Evolutionary conservation across 192 early-diverging fungal genomes (phyloP).

Genomic region (Coemansia umbellata): DNA sequence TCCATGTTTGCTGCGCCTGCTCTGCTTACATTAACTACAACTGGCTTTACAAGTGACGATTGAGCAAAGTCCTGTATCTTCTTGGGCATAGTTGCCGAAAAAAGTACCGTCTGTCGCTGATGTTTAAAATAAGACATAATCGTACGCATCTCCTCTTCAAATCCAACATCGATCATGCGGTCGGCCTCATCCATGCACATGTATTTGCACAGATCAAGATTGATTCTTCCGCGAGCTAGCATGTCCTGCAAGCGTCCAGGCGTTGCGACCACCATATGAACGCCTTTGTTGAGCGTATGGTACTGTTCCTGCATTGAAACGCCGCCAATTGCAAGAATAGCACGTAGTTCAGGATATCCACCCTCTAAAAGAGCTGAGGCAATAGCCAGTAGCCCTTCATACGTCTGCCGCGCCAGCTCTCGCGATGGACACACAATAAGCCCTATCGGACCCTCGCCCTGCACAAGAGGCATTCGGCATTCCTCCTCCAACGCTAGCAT

Average conservation of each 20-base stretch:
- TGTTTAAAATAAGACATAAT: conserved; percentile 93
- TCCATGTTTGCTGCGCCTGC: conserved; percentile 95
- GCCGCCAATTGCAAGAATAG: conserved; percentile 90
- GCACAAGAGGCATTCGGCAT: conserved; percentile 67
- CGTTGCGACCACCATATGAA: conserved; percentile 95
- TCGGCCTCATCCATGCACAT: conserved; percentile 98
- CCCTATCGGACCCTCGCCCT: conserved; percentile 90
- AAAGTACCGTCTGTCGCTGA: conserved; percentile 96
- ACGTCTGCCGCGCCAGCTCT: conserved; percentile 93
- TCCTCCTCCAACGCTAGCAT: conserved; percentile 95
- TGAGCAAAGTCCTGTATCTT: conserved; percentile 97
- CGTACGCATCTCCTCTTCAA: conserved; percentile 94
- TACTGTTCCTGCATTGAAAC: conserved; percentile 88
- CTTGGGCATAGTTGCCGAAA: conserved; percentile 96
- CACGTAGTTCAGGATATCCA: conserved; percentile 71
- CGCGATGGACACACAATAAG: conserved; percentile 95
- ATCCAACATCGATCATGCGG: conserved; percentile 98
- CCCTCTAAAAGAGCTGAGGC: conserved; percentile 54
- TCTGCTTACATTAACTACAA: conserved; percentile 96
- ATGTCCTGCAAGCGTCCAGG: conserved; percentile 94
- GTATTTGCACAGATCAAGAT: conserved; percentile 81
- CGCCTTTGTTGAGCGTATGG: conserved; percentile 65
- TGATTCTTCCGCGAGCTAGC: conserved; percentile 82
- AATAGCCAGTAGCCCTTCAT: conserved; percentile 74
- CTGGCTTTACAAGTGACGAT: conserved; percentile 80